These are phyloP conservation scores for Penicillium egyptiacum DNA, from an alignment of 495 filamentous ascomycete genomes.

Conservation along the genomic window DNA sequence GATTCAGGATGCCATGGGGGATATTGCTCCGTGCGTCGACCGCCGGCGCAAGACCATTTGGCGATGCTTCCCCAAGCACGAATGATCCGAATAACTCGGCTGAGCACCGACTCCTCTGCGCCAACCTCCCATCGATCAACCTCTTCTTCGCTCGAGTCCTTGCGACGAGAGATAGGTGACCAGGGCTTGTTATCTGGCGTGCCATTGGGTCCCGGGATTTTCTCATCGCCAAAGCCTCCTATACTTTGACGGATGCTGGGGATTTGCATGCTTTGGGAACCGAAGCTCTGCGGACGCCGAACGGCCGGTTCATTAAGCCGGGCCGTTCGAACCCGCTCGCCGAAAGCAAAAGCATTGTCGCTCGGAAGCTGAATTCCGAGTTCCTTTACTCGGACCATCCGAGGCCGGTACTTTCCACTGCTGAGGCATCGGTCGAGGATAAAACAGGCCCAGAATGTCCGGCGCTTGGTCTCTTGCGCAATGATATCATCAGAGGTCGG, in stretches of 20 bases:
- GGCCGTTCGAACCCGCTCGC: slow-evolving; percentile 49
- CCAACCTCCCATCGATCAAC: slow-evolving; percentile 58
- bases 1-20: slow-evolving; percentile 65
- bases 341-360: slow-evolving; percentile 51
- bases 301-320: slow-evolving; percentile 40
- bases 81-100: slow-evolving; percentile 73
- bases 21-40: slow-evolving; percentile 58
- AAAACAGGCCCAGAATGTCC: slow-evolving; percentile 85
- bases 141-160: slow-evolving; percentile 66
- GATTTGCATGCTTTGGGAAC: slow-evolving; percentile 46
- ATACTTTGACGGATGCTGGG: slow-evolving; percentile 50
- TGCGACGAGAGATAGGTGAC: slow-evolving; percentile 56
- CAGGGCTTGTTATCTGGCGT: slow-evolving; percentile 39
- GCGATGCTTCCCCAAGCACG: slow-evolving; percentile 78
- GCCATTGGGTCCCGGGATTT: slow-evolving; percentile 32
- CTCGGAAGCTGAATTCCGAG: slow-evolving; percentile 54
- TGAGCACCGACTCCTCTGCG: slow-evolving; percentile 67
- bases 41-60: slow-evolving; percentile 72
- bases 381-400: slow-evolving; percentile 66
- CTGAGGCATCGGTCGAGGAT: slow-evolving; percentile 78
- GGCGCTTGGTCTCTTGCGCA: slow-evolving; percentile 71
- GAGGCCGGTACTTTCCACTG: slow-evolving; percentile 71
- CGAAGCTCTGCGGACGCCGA: slow-evolving; percentile 45
- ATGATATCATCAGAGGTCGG: slow-evolving; percentile 58
- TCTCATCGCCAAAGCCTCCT: slow-evolving; percentile 42